Evolutionary conservation across 305 asterid species (phyloP).

Genomic region (Solanum hybrid): DNA sequence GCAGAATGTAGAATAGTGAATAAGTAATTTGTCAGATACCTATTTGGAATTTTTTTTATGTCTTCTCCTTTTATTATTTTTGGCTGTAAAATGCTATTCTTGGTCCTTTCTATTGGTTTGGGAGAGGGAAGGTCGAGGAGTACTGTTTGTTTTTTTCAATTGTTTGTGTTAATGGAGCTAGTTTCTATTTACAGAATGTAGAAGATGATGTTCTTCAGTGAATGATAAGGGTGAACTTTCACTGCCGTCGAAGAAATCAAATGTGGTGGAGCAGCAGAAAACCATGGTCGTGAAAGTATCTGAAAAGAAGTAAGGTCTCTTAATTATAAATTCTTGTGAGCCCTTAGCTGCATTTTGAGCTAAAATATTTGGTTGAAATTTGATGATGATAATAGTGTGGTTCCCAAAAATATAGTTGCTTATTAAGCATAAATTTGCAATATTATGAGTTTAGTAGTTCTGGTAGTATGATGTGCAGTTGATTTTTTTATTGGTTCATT

Average conservation of each 20-base stretch:
- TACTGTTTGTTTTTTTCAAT: not conserved
- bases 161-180: not conserved
- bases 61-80: not conserved
- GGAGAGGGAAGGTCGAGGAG: not conserved
- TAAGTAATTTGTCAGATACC: not conserved
- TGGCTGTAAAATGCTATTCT: not conserved
- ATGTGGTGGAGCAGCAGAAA: conserved; percentile 1
- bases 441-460: not conserved
- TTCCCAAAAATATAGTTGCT: not conserved
- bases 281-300: conserved; percentile 1
- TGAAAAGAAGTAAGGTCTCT: conserved; percentile 9
- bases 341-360: not conserved
- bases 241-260: conserved; percentile 6
- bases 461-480: not conserved
- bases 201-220: conserved; percentile 1
- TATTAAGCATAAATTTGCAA: not conserved
- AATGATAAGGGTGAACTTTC: conserved; percentile 3
- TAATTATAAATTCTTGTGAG: not conserved
- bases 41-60: not conserved
- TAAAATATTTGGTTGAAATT: not conserved
- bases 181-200: not conserved
- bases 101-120: not conserved
- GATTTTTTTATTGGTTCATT: not conserved
- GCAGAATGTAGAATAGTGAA: not conserved
- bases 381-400: not conserved